Conservation (phyloP, 805 yeast species). For the Yarrowia sp. region DNA sequence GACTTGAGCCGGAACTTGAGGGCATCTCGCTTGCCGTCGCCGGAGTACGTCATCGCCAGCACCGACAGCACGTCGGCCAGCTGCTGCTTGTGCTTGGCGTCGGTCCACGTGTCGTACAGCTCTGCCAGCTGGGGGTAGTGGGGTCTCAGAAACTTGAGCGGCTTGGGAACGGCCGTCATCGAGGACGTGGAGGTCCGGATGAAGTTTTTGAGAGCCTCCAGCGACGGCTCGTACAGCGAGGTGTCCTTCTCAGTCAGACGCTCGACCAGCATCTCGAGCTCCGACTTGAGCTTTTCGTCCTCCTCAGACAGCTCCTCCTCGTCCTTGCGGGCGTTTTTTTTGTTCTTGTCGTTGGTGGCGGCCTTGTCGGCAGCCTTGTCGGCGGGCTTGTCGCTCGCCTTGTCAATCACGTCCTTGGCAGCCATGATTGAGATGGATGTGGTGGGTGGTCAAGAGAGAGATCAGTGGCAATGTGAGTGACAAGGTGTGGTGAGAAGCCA, state of each 20-base stretch:
- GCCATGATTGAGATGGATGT: constrained; percentile 31
- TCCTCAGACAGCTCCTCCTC: constrained; percentile 94
- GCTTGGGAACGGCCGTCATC: constrained; percentile 99
- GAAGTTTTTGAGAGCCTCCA: constrained; percentile 72
- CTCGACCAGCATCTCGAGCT: constrained; percentile 86
- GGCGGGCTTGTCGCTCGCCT: constrained; percentile 33
- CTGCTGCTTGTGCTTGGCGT: constrained; percentile 53
- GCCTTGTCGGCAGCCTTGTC: constrained; percentile 14
- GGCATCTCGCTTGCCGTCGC: constrained; percentile 78
- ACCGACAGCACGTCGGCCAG: constrained; percentile 92
- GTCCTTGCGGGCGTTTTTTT: constrained; percentile 42
- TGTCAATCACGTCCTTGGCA: constrained; percentile 30
- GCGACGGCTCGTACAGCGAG: constrained; percentile 63
- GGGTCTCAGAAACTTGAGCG: constrained; percentile 92
- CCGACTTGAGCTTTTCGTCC: constrained; percentile 84
- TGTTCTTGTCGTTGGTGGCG: constrained; percentile 2
- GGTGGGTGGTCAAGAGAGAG: constrained; percentile 11
- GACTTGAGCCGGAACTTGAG: constrained; percentile 78
- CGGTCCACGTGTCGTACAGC: constrained; percentile 72
- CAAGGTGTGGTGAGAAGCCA: constrained; percentile 8
- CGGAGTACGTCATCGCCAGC: constrained; percentile 92
- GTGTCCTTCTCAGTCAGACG: constrained; percentile 59
- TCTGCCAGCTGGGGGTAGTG: constrained; percentile 73
- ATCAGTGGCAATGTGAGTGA: constrained; percentile 14
- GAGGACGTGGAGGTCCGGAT: constrained; percentile 95